phyloP scores from a whole-genome alignment of 495 filamentous ascomycete genomes.

The Hypoxylon perforatum region DNA sequence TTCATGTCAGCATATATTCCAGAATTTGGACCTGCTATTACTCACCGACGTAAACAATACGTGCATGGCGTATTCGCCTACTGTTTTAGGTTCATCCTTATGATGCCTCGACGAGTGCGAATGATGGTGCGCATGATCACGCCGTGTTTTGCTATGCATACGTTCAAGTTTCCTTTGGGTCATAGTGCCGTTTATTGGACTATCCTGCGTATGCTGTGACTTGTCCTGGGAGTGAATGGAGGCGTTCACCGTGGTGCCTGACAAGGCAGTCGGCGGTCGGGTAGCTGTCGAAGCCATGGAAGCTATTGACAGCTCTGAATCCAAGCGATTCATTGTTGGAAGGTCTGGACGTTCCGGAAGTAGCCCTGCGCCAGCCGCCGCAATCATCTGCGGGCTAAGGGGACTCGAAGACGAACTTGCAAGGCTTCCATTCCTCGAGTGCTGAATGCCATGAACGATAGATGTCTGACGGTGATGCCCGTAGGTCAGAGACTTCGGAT shows the following conservation, averaged over 20 bases:
- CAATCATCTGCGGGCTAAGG: conserved; percentile 84
- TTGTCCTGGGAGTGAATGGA: conserved; percentile 50
- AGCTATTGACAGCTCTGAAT: conserved; percentile 50
- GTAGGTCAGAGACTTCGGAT: conserved; percentile 68
- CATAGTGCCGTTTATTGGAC: conserved; percentile 27
- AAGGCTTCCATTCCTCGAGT: conserved; percentile 85
- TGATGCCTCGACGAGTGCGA: conserved; percentile 84
- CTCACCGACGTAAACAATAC: conserved; percentile 92
- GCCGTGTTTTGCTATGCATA: conserved; percentile 72
- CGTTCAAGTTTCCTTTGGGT: conserved; percentile 67
- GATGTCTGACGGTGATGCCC: conserved; percentile 94
- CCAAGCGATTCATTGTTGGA: conserved; percentile 54
- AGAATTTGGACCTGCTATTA: conserved; percentile 9
- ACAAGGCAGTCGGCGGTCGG: conserved; percentile 54
- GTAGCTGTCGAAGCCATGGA: conserved; percentile 44
- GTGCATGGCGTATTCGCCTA: conserved; percentile 96
- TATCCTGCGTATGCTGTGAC: conserved; percentile 45
- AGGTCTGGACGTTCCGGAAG: conserved; percentile 57
- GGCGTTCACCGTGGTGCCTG: conserved; percentile 53
- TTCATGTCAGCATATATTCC: conserved; percentile 36
- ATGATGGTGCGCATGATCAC: conserved; percentile 80
- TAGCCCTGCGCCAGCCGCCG: conserved; percentile 67
- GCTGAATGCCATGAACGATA: conserved; percentile 91
- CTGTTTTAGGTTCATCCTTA: conserved; percentile 81
- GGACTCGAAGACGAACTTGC: conserved; percentile 74